Evolutionary conservation across 768 basidiomycete genomes (phyloP), one percentile per base, ranked within the genome.

Genomic region (Amanita pallidorosea): DNA sequence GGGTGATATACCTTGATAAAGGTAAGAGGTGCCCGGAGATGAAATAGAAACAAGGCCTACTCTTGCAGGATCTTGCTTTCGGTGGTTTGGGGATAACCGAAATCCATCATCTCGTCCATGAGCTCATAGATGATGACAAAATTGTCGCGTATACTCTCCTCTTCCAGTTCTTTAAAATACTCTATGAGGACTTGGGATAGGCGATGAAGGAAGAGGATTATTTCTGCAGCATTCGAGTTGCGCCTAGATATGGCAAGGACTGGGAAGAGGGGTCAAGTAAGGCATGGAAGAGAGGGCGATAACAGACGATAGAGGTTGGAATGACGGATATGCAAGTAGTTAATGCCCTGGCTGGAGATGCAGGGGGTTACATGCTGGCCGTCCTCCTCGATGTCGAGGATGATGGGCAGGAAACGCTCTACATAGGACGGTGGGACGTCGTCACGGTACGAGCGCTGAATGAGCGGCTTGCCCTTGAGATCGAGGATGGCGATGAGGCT

Each of bases 91-190:
- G 96, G 95, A 64, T 86, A 97, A 7, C 96, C 96, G 68, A 96
- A 99, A 71, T 99, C 96, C 93, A 98, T 97, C 91, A 98, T 97
- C 73, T 99, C 96, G 61, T 98, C 95, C 73, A 99, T 78, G 49
- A 98, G 80, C 64, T 98, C 95, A 66, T 96, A 99, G 46, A 99
- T 96, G 63, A 99, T 96, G 36, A 99, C 96, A 63, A 99, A 99
- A 63, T 99, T 99, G 68, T 99, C 96, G 7, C 96, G 77, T 63
- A 99, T 98, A 44, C 91, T 94, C 72, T 99, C 96, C 62, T 98
- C 96, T 64, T 99, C 96, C 35, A 98, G 83, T 64, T 98, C 96
- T 65, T 98, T 99, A 76, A 99, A 99, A 75, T 99, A 99, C 63
- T 98, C 96, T 48, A 95, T 78, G 51, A 99, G 75, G 5, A 98